phyloP scores from a whole-genome alignment of 192 early-diverging fungal species.

The Backusella australiensis region DNA sequence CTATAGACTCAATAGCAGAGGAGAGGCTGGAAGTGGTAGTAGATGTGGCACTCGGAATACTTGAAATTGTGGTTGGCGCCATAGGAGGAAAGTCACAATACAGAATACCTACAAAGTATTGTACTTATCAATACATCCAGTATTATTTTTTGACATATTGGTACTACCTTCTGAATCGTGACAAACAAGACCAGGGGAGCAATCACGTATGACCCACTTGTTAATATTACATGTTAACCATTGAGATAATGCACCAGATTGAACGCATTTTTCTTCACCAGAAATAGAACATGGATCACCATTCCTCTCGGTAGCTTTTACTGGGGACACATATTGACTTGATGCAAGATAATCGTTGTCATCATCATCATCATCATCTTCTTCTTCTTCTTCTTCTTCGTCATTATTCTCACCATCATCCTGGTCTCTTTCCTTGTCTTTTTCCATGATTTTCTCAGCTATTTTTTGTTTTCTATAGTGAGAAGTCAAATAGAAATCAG shows the following conservation, averaged over 20 bases:
- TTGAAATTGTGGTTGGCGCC: neutral
- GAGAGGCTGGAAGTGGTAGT: neutral
- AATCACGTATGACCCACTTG: constrained; percentile 20
- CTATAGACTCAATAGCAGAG: neutral
- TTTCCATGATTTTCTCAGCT: neutral
- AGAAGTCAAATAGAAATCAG: constrained; percentile 3
- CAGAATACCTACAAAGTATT: neutral
- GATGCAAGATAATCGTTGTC: neutral
- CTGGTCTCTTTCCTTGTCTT: neutral
- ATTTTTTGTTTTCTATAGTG: neutral
- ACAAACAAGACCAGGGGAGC: constrained; percentile 22
- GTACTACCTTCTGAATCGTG: neutral
- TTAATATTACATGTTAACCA: constrained; percentile 22
- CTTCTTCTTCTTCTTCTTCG: neutral
- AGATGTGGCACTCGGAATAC: neutral
- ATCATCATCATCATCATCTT: neutral
- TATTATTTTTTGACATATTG: neutral
- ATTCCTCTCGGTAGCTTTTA: neutral
- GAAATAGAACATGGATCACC: neutral
- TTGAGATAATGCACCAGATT: neutral
- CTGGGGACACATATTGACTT: neutral
- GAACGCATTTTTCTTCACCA: constrained; percentile 12
- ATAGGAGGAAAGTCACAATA: neutral
- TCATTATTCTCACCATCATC: neutral
- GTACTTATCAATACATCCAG: neutral